Percentiles rank a stretch among this genome's conserved stretches.
Conservation (phyloP, 2,329 filamentous ascomycete genomes). For the Sporothrix pallida region DNA sequence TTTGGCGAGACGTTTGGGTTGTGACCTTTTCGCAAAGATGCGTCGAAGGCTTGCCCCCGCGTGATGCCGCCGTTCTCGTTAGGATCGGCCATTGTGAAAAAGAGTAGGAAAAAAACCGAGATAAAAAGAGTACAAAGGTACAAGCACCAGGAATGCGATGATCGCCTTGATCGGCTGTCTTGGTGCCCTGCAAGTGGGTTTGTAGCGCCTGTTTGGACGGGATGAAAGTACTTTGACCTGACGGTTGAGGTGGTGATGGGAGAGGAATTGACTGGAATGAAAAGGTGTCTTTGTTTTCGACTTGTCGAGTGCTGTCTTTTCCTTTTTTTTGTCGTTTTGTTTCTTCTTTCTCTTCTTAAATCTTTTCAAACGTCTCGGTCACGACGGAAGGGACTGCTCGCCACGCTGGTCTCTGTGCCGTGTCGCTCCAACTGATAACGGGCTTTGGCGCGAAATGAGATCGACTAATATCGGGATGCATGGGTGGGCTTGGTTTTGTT, state of each 20-base stretch:
- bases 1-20: not conserved
- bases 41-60: not conserved
- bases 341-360: not conserved
- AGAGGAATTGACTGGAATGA: conserved; percentile 1
- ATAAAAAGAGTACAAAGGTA: not conserved
- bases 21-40: not conserved
- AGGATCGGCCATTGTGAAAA: not conserved
- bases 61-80: conserved; percentile 7
- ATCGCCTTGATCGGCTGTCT: not conserved
- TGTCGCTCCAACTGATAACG: conserved; percentile 7
- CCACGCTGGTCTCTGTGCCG: not conserved
- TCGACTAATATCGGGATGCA: conserved; percentile 5
- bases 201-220: not conserved
- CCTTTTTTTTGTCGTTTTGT: not conserved
- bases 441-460: not conserved
- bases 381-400: not conserved
- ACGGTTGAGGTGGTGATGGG: not conserved
- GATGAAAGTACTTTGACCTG: conserved; percentile 4
- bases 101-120: not conserved
- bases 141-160: conserved; percentile 5
- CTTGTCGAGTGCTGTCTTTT: not conserved
- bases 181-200: conserved; percentile 3
- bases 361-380: not conserved
- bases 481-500: not conserved
- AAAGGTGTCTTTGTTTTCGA: not conserved